Evolutionary conservation across 208 protist species (phyloP), one percentile per base, ranked within the genome.

Genomic region (Angomonas ambiguus): DNA sequence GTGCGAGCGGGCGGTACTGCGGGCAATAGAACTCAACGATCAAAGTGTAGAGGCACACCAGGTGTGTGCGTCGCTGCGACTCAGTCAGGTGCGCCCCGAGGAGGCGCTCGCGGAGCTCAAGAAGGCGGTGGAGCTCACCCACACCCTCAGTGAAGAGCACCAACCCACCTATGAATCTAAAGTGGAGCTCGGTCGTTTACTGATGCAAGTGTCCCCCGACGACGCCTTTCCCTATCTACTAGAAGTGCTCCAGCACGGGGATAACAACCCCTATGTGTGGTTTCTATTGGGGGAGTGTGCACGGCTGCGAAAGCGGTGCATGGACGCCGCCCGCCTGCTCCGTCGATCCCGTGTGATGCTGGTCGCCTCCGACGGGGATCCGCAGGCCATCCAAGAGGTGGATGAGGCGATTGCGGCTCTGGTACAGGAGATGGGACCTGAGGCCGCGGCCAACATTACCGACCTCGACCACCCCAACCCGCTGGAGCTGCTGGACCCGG

Each of bases 261-360:
- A 95, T 65, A 94, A 89, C 68, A 97, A 97, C 59, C 88, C 88
- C 2, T 97, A 97, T 65, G 83, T 95, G 58, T 97, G 89, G 89
- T 97, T 95, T 73, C 75, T 97, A 8, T 79, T 97, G n/a, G 92
- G 89, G 3, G 88, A 95, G 79, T 80, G 82, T 24, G 91, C 91
- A 1, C 79, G 87, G 20, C 65, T 96, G 67, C 87, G 87, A 11
- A 72, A 81, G 35, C 79, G 91, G 8, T 92, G 82, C 64, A 35
- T 69, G 13, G 91, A 96, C 64, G 71, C 91, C 11, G 87, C 91
- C 8, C 81, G 91, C 0, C 80, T 96, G 42, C 80, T 96, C 42
- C 78, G 87, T 3, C 83, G 87, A 11, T 81, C 91, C 0, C 85
- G 87, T 13, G 86, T 94, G 31, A 91, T 96, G 91, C 58, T 94